These are phyloP conservation scores for Boletus subluridellus DNA, from an alignment of 1,284 basidiomycete genomes.

Conservation along the genomic window DNA sequence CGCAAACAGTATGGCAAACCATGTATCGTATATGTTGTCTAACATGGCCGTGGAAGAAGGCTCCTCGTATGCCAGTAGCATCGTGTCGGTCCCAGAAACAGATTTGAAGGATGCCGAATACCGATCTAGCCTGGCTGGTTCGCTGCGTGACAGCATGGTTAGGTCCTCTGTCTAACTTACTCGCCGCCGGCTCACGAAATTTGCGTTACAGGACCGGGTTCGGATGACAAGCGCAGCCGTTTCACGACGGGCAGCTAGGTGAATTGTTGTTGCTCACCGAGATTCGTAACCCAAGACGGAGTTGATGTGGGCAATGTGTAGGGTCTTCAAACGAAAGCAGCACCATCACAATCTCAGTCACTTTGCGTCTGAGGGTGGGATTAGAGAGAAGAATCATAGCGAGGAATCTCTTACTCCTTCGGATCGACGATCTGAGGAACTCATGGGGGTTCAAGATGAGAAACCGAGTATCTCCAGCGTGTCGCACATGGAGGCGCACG, in stretches of 20 bases:
- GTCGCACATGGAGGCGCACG: not conserved
- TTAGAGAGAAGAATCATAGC: not conserved
- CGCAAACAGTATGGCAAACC: not conserved
- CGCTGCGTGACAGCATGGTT: not conserved
- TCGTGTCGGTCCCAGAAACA: slow-evolving; percentile 6
- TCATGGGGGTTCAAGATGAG: not conserved
- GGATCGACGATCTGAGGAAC: not conserved
- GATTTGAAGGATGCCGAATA: slow-evolving; percentile 6
- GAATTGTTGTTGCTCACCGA: not conserved
- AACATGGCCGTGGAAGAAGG: not conserved
- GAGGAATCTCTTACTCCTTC: not conserved
- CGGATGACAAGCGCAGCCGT: not conserved
- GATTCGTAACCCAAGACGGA: not conserved
- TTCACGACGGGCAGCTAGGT: not conserved
- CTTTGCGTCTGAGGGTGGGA: not conserved
- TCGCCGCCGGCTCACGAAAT: not conserved
- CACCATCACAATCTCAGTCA: not conserved
- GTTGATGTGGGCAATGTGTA: not conserved
- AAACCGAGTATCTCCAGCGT: not conserved
- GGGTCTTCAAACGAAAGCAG: not conserved
- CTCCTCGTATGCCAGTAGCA: slow-evolving; percentile 8
- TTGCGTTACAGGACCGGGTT: not conserved
- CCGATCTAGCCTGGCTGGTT: not conserved
- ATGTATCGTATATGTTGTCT: not conserved
- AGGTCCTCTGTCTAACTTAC: not conserved